Evolutionary conservation across 2,329 filamentous ascomycete genomes (phyloP), one percentile per base, ranked within the genome.

Genomic region (Fusarium miscanthi): DNA sequence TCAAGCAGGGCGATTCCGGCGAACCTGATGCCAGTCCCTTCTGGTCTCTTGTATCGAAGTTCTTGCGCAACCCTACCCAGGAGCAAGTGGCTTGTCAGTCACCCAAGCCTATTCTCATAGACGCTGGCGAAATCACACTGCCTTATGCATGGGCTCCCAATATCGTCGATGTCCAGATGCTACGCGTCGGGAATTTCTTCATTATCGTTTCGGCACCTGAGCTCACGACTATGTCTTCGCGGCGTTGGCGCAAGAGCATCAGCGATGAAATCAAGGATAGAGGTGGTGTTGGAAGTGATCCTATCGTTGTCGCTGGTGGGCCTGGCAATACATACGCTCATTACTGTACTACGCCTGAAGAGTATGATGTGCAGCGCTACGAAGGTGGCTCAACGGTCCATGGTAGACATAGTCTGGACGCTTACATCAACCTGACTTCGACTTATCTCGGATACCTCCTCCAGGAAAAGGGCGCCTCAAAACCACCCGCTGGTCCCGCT

Each of bases 131-230:
- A 2, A 66, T 66, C 3, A 45, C 51, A 3, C 21, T 51, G 0
- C 63, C 63, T 1, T 66, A 66, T 1, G 63, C 63, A 1, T 66
- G 63, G 63, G 61, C 61, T 3, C 63, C 63, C 8, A 66, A 66
- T 0, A 66, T 66, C 0, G 61, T 66, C 2, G 63, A 66, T 5
- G 10, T 66, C 11, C 63, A 66, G 0, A 66, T 66, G 63, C 14
- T 66, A 2, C 63, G 63, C 7, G 61, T 59, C 2, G 63, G 63
- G 0, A 66, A 66, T 3, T 66, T 66, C 16, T 66, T 66, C 21
- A 59, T 66, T 3, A 66, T 66, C 0, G 61, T 66, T 1, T 66
- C 63, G 0, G 61, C 63, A 0, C 38, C 63, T 0, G 63, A 66
- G 3, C 43, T 66, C 0, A 43, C 51, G 0, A 66, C 63, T 0